Evolutionary conservation across 108 stramenopile species (phyloP).

Genomic region (Nannochloropsis salina): DNA sequence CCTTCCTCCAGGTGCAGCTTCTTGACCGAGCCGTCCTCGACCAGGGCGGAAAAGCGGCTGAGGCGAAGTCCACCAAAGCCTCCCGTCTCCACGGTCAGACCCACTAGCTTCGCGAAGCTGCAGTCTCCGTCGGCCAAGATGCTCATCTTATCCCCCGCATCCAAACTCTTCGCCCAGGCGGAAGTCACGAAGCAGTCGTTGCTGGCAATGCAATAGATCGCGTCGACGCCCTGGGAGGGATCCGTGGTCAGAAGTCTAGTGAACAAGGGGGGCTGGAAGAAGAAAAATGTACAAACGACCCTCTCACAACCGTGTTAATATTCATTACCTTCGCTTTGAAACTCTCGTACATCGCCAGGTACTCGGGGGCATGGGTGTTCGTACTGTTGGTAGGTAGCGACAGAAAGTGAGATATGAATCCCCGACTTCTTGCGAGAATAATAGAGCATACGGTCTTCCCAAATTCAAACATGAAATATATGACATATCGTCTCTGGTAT

Average conservation of each 20-base stretch:
- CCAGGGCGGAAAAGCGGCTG: background rate
- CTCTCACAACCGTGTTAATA: too few relatives aligned
- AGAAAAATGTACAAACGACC: background rate
- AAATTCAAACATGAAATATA: background rate
- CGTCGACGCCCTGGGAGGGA: slow-evolving; percentile 4
- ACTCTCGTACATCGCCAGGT: background rate
- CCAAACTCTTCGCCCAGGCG: slow-evolving; percentile 1
- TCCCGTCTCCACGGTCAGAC: background rate
- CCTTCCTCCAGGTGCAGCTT: slow-evolving; percentile 7
- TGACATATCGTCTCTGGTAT: too few relatives aligned
- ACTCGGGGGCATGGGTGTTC: background rate
- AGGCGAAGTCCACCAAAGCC: background rate
- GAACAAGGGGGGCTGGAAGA: background rate
- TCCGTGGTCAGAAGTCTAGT: background rate
- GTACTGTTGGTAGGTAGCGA: background rate
- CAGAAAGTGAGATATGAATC: background rate
- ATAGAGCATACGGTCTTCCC: too few relatives aligned
- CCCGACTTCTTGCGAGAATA: background rate
- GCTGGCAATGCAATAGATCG: background rate
- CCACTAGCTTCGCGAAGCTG: background rate
- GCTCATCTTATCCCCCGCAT: background rate
- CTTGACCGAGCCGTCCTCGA: background rate
- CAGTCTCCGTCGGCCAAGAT: background rate
- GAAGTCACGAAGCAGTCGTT: background rate
- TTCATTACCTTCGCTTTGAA: background rate